Conservation (phyloP, 1,284 basidiomycete species). For the Erythrobasidium hasegawianum region DNA sequence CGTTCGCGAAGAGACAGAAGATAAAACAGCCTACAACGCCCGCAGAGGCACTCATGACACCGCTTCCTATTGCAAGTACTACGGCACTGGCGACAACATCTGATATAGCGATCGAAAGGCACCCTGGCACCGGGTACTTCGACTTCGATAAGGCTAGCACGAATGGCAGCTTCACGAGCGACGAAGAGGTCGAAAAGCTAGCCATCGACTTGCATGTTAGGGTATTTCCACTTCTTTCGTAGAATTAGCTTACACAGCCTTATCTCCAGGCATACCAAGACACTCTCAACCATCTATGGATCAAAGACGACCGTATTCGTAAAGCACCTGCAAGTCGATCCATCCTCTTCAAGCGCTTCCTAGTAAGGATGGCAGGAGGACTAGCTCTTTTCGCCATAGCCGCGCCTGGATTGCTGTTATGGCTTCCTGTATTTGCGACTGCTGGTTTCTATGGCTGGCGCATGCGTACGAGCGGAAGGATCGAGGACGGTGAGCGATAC, state of each 20-base stretch:
- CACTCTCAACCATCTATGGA: conserved; percentile 59
- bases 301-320: conserved; percentile 77
- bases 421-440: conserved; percentile 68
- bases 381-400: conserved; percentile 65
- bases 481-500: conserved; percentile 13
- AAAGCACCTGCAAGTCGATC: conserved; percentile 54
- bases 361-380: conserved; percentile 63
- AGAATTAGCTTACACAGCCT: no score
- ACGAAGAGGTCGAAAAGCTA: conserved; percentile 50
- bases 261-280: conserved; percentile 75
- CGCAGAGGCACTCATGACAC: conserved; percentile 15
- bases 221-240: no score
- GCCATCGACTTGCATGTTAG: conserved; percentile 62
- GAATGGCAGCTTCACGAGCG: conserved; percentile 11
- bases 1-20: conserved; percentile 52
- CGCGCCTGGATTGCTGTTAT: conserved; percentile 70
- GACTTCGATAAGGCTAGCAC: conserved; percentile 13
- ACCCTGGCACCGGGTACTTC: conserved; percentile 25
- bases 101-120: neutral
- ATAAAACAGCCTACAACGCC: neutral
- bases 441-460: conserved; percentile 59
- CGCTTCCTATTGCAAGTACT: conserved; percentile 6
- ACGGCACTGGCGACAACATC: neutral
- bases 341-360: conserved; percentile 61
- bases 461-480: conserved; percentile 35